phyloP scores from a whole-genome alignment of 768 basidiomycete species.

The Butyriboletus loyo region DNA sequence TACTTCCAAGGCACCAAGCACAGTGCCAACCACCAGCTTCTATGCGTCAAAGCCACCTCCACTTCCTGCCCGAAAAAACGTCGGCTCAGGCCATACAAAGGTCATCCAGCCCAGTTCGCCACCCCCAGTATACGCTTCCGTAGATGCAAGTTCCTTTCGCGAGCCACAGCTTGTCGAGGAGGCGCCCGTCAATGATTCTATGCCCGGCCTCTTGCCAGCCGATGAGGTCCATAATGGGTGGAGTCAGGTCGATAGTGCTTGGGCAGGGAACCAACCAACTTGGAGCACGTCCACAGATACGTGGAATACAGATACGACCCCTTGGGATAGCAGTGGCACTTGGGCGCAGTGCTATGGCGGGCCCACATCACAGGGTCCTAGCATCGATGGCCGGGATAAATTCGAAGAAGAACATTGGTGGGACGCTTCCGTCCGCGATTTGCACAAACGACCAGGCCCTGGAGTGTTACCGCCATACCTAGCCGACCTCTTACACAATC shows the following conservation, averaged over 20 bases:
- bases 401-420: slow-evolving; percentile 71
- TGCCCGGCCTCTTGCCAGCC: slow-evolving; percentile 38
- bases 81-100: slow-evolving; percentile 38
- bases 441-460: slow-evolving; percentile 56
- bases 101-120: slow-evolving; percentile 29
- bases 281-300: slow-evolving; percentile 16
- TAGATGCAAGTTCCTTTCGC: slow-evolving; percentile 37
- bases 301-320: slow-evolving; percentile 21
- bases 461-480: slow-evolving; percentile 70
- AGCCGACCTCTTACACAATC: slow-evolving; percentile 64
- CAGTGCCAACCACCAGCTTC: slow-evolving; percentile 29
- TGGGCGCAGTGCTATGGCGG: slow-evolving; percentile 25
- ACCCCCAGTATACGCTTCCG: slow-evolving; percentile 26
- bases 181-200: slow-evolving; percentile 34
- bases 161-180: slow-evolving; percentile 57
- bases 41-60: slow-evolving; percentile 35
- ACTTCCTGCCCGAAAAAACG: slow-evolving; percentile 31
- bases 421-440: slow-evolving; percentile 48
- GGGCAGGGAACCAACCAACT: slow-evolving; percentile 10
- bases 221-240: slow-evolving; percentile 26
- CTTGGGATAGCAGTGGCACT: slow-evolving; percentile 24
- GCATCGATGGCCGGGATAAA: slow-evolving; percentile 58
- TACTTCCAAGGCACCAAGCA: slow-evolving; percentile 25
- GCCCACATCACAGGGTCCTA: slow-evolving; percentile 29
- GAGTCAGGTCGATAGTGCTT: slow-evolving; percentile 10